A percentile compares a stretch with the other conserved stretches of the same genome.
Evolutionary conservation across 139 green algal genomes (phyloP).

Genomic region (Chlamydomonas sphaeroides): DNA sequence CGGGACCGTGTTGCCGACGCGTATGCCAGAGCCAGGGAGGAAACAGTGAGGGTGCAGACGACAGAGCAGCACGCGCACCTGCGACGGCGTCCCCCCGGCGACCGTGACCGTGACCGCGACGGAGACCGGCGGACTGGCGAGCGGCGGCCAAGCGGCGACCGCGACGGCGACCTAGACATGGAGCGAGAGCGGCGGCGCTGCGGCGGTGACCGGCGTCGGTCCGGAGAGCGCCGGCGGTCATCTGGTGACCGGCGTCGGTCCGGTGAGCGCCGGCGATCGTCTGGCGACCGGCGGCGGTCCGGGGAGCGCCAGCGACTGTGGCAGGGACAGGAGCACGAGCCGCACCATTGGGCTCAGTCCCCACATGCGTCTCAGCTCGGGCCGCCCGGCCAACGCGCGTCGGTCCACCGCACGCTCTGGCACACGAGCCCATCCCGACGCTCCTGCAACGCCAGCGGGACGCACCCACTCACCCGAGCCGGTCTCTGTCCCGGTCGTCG

Average conservation of each 20-base stretch:
- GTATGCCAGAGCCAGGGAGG: too few relatives aligned
- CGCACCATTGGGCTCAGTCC: too few relatives aligned
- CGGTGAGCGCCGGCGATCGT: neutral
- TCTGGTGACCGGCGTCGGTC: neutral
- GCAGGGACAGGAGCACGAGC: neutral
- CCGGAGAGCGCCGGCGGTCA: neutral
- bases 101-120: neutral
- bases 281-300: neutral
- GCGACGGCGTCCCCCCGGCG: neutral
- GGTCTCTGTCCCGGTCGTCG: neutral
- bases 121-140: neutral
- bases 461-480: neutral
- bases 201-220: neutral
- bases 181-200: neutral
- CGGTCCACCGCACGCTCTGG: too few relatives aligned
- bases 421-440: too few relatives aligned
- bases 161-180: neutral
- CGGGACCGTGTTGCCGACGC: too few relatives aligned
- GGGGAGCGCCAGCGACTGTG: slow-evolving; percentile 28
- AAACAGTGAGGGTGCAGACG: too few relatives aligned
- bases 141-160: neutral
- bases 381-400: too few relatives aligned
- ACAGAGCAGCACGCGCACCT: too few relatives aligned
- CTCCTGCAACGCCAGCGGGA: too few relatives aligned
- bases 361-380: too few relatives aligned